A percentile compares a stretch with the other conserved stretches of the same genome.
phyloP scores from a whole-genome alignment of 192 early-diverging fungal genomes.

The Podila minutissima region DNA sequence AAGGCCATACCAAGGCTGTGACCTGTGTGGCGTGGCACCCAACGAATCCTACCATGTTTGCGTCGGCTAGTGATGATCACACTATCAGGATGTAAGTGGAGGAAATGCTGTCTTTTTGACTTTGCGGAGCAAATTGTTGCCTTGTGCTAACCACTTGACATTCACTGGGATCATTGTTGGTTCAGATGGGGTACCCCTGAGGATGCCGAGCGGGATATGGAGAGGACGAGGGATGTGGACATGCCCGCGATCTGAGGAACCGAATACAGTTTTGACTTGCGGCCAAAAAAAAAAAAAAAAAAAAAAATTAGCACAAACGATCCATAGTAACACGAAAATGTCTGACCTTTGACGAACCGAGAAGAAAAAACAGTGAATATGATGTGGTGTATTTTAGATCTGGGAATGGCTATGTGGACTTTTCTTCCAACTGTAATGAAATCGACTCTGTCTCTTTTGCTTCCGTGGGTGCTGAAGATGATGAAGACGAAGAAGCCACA shows the following conservation, averaged over 20 bases:
- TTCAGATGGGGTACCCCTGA: slow-evolving; percentile 37
- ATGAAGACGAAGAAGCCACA: neutral
- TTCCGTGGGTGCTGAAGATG: no score
- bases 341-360: no score
- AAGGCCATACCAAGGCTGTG: slow-evolving; percentile 74
- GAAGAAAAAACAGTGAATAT: no score
- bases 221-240: neutral
- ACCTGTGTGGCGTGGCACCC: slow-evolving; percentile 84
- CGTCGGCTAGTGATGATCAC: slow-evolving; percentile 83
- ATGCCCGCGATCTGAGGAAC: slow-evolving; percentile 1
- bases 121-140: slow-evolving; percentile 6
- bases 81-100: slow-evolving; percentile 79
- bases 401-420: no score
- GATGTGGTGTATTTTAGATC: no score
- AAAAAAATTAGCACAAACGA: neutral
- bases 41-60: slow-evolving; percentile 72
- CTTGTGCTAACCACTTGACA: neutral
- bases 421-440: no score
- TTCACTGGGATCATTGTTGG: neutral
- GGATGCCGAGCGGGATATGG: slow-evolving; percentile 9
- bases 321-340: no score
- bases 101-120: neutral
- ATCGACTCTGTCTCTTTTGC: no score
- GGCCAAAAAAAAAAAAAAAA: neutral
- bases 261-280: no score